Percentiles rank a stretch among this genome's conserved stretches.
Evolutionary conservation across 345 rosid species (phyloP).

Genomic region (Bruguiera parviflora): DNA sequence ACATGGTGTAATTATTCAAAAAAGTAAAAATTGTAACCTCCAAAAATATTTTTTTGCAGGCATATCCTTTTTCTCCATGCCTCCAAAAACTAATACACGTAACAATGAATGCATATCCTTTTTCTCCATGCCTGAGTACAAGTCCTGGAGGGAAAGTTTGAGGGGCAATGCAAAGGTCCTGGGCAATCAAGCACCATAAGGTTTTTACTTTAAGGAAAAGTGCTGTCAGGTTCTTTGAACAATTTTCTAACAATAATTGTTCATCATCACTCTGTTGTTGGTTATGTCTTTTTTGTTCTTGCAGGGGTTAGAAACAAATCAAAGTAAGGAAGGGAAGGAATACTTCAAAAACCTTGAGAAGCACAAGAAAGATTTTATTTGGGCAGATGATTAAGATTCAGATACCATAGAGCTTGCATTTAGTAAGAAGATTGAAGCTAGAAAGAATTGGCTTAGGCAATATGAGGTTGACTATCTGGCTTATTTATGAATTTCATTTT

Average conservation of each 20-base stretch:
- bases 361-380: constrained; percentile 84
- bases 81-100: no score
- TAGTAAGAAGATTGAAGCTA: constrained; percentile 90
- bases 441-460: constrained; percentile 90
- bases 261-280: background rate
- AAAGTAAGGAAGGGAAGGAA: constrained; percentile 67
- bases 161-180: constrained; percentile 58
- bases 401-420: constrained; percentile 86
- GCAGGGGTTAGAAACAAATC: constrained; percentile 96
- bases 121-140: constrained; percentile 91
- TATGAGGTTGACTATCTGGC: constrained; percentile 48
- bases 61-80: no score
- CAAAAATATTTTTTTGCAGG: constrained; percentile 38
- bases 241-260: background rate
- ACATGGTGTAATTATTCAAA: no score
- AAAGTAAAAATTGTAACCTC: background rate
- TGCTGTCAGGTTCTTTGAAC: background rate
- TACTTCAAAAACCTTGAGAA: constrained; percentile 53
- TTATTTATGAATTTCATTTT: background rate
- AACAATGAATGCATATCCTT: constrained; percentile 50
- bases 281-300: constrained; percentile 2
- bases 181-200: constrained; percentile 95
- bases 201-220: constrained; percentile 36
- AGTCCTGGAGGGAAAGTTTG: constrained; percentile 77
- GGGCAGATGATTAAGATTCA: constrained; percentile 78